Base-by-base conservation (phyloP, 257 asterid species). In the Haberlea rhodopensis region DNA sequence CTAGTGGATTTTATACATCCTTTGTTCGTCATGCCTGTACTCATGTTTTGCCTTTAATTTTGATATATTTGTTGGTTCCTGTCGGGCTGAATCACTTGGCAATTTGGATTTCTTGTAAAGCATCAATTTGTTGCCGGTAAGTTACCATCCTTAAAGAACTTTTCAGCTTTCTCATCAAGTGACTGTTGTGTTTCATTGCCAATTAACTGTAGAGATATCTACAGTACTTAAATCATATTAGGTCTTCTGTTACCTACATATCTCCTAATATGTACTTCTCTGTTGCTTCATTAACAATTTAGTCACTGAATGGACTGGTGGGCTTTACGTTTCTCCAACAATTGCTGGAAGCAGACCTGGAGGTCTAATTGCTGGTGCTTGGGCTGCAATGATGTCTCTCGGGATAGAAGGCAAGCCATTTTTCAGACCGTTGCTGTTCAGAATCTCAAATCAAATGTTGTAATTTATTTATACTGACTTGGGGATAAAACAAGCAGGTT, bases 231-330 rank as follows among this genome's bases (percentile, higher is more conserved):
- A n/a, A 13, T 51, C 52, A 27, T 67, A 49, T 60, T 40, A 22
- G 54, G 27, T 9, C 21, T 49, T 53, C 28, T 45, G 45, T 60
- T 27, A 62, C 58, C 55, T 24, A 43, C 40, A 25, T 48, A 29
- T 48, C 62, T 34, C 55, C 19, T 13, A 4, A 21, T 48, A 34
- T 31, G 24, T 65, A 8, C 45, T 34, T 48, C 25, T 20, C 34
- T 48, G 43, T 60, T 45, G 22, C 20, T 70, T 65, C 5, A 4
- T 69, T 67, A 21, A 68, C 66, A 49, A 45, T 67, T 23, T 79
- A 90, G 99, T 94, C 46, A 90, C 99, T 66, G 99, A 94, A 67
- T 94, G 99, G 99, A 85, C 87, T 79, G 99, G 99, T 62, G 99
- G 97, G 73, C 96, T 94, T 34, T 94, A 94, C 34, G 78, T 94